Percentiles rank a stretch among this genome's conserved stretches.
These are phyloP conservation scores for Tulasnella sp. DNA, from an alignment of 768 basidiomycete genomes.

Conservation along the genomic window DNA sequence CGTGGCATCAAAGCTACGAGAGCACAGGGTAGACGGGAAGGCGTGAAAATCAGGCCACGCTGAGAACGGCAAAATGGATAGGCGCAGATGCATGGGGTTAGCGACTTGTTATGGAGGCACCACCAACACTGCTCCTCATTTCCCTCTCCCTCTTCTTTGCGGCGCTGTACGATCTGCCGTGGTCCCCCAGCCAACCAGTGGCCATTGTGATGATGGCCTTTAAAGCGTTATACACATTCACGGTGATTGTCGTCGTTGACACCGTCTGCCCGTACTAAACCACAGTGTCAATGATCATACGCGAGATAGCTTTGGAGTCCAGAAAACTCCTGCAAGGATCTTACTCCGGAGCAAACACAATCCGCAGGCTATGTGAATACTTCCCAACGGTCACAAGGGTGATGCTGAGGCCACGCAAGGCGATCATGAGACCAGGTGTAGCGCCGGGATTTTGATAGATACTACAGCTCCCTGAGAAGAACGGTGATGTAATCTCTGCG, in stretches of 20 bases:
- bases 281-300: background rate
- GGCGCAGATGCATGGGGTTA: background rate
- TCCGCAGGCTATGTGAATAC: too few relatives aligned
- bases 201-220: background rate
- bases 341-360: too few relatives aligned
- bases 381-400: too few relatives aligned
- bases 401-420: too few relatives aligned
- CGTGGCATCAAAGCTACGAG: background rate
- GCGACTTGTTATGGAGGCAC: background rate
- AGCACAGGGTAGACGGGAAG: background rate
- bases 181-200: background rate
- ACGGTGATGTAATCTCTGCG: too few relatives aligned
- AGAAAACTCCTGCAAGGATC: too few relatives aligned
- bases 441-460: too few relatives aligned
- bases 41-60: background rate
- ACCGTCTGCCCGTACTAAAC: background rate
- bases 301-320: background rate
- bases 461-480: too few relatives aligned
- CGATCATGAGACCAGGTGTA: too few relatives aligned
- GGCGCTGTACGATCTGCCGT: background rate
- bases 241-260: background rate
- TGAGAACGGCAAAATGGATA: background rate
- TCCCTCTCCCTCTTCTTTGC: background rate
- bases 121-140: background rate
- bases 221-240: background rate